These are phyloP conservation scores for Endocalyx cinctus DNA, from an alignment of 2,329 filamentous ascomycete genomes.

Conservation along the genomic window DNA sequence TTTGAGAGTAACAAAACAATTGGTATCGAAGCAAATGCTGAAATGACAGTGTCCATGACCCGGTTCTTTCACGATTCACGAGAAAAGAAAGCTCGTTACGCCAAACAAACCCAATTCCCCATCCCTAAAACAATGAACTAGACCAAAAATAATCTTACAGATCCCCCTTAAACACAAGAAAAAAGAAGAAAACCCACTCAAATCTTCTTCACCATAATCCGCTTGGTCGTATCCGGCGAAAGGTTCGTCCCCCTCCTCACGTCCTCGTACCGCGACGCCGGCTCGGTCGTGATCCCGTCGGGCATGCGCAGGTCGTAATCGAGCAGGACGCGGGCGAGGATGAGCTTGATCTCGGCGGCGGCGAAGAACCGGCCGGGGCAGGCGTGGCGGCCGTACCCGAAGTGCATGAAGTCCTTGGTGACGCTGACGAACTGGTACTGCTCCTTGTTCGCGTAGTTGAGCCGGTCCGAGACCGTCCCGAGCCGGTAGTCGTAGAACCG, in stretches of 20 bases:
- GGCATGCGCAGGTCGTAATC: slow-evolving; percentile 32
- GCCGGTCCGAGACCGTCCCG: slow-evolving; percentile 16
- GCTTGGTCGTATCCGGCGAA: slow-evolving; percentile 15
- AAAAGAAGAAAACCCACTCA: too few species aligned
- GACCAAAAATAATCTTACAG: too few species aligned
- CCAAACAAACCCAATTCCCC: too few species aligned
- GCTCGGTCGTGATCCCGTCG: slow-evolving; percentile 17
- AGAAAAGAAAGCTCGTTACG: too few species aligned
- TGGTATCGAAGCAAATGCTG: too few species aligned
- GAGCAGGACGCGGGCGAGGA: slow-evolving; percentile 33
- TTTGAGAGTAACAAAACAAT: too few species aligned
- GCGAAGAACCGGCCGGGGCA: slow-evolving; percentile 38
- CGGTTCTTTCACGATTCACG: too few species aligned
- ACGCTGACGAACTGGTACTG: slow-evolving; percentile 38
- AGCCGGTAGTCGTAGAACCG: slow-evolving; percentile 31
- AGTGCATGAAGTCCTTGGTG: slow-evolving; percentile 27
- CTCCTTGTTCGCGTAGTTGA: slow-evolving; percentile 23
- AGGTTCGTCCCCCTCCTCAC: slow-evolving; percentile 9
- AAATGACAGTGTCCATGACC: too few species aligned
- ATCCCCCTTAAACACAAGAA: too few species aligned
- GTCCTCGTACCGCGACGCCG: slow-evolving; percentile 14
- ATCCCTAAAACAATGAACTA: too few species aligned
- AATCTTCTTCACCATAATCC: slow-evolving; percentile 14
- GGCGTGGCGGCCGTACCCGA: slow-evolving; percentile 37
- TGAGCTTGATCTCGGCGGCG: slow-evolving; percentile 39